A percentile compares a stretch with the other conserved stretches of the same genome.
phyloP scores from a whole-genome alignment of 805 yeast genomes.

The Naumovozyma castellii region DNA sequence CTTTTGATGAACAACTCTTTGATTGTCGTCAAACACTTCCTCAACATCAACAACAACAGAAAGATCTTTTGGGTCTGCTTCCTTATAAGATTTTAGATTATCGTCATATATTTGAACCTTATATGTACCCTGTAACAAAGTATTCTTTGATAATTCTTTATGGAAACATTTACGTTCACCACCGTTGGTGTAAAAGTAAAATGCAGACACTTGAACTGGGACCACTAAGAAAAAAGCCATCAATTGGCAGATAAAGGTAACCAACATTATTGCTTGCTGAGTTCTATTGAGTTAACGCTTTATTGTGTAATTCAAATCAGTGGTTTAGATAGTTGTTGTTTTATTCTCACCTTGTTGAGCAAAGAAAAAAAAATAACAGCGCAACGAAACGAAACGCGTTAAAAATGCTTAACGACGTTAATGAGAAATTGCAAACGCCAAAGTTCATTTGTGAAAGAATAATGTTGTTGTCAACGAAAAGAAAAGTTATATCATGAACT shows the following conservation, averaged over 20 bases:
- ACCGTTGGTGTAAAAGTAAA: conserved; percentile 45
- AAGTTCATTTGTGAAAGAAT: too few species aligned
- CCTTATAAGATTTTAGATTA: conserved; percentile 28
- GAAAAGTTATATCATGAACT: conserved; percentile 33
- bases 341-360: too few species aligned
- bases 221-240: conserved; percentile 14
- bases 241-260: conserved; percentile 4
- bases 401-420: background rate
- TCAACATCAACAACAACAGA: conserved; percentile 39
- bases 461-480: too few species aligned
- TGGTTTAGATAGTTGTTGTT: too few species aligned
- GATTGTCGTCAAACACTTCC: conserved; percentile 69
- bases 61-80: conserved; percentile 29
- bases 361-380: background rate
- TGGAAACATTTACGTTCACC: conserved; percentile 47
- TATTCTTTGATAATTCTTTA: conserved; percentile 43
- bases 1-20: conserved; percentile 63
- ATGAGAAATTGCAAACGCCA: too few species aligned
- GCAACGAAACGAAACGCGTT: background rate
- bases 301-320: too few species aligned
- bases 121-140: conserved; percentile 42
- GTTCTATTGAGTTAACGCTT: background rate
- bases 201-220: conserved; percentile 27
- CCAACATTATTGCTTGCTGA: conserved; percentile 4
- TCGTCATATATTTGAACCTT: conserved; percentile 38